Percentiles rank a stretch among this genome's conserved stretches.
These are phyloP conservation scores for Acmispon strigosus DNA, from an alignment of 306 rosid genomes.

Conservation along the genomic window DNA sequence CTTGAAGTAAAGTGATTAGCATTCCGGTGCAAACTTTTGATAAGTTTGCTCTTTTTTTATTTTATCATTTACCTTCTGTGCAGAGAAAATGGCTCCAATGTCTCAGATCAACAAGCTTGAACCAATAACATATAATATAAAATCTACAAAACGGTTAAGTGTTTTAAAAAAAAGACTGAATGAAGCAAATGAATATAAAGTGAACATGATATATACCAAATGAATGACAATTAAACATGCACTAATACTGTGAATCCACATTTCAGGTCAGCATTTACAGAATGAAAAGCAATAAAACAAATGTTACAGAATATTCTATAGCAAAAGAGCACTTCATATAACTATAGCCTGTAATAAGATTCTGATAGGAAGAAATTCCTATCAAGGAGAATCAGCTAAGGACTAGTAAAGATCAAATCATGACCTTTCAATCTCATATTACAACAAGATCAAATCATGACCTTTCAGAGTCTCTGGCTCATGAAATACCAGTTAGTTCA, in stretches of 20 bases:
- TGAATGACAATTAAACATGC: slow-evolving; percentile 20
- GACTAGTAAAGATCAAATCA: no score
- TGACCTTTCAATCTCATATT: slow-evolving; percentile 23
- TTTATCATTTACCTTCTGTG: no score
- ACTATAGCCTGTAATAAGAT: slow-evolving; percentile 23
- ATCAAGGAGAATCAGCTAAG: no score
- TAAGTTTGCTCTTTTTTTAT: no score
- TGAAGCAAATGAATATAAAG: not conserved
- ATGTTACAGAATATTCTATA: slow-evolving; percentile 34
- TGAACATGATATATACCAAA: not conserved
- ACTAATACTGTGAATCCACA: slow-evolving; percentile 30
- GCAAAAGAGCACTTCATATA: slow-evolving; percentile 27
- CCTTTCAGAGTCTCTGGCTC: not conserved
- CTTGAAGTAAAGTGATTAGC: no score
- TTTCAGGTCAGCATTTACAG: slow-evolving; percentile 46
- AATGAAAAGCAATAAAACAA: slow-evolving; percentile 39
- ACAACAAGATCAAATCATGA: slow-evolving; percentile 20
- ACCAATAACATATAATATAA: no score
- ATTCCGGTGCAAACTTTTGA: no score
- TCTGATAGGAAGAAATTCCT: no score
- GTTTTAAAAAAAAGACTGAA: no score
- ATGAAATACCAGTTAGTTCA: slow-evolving; percentile 7
- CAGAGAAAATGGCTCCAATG: no score
- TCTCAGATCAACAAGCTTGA: no score
- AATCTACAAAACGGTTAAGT: no score